These are phyloP conservation scores for Fusarium anguioides DNA, from an alignment of 2,329 filamentous ascomycete genomes.

Conservation along the genomic window DNA sequence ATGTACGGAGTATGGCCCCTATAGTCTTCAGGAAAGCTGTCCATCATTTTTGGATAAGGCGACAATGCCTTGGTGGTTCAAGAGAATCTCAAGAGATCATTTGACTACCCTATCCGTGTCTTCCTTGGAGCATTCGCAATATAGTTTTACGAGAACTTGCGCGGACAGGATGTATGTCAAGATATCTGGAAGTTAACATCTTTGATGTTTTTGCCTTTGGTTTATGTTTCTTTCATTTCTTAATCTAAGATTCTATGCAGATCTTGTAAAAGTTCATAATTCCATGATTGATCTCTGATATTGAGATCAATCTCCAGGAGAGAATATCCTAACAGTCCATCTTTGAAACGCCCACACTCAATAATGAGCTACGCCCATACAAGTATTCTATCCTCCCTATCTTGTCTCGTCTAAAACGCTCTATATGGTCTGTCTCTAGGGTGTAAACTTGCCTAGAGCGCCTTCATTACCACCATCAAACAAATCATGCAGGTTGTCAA, in stretches of 20 bases:
- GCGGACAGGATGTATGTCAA: too few relatives aligned
- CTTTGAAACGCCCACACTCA: neutral
- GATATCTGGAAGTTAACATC: too few relatives aligned
- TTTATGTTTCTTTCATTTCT: neutral
- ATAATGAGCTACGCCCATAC: neutral
- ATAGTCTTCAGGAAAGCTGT: neutral
- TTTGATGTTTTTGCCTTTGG: neutral
- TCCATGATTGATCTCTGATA: neutral
- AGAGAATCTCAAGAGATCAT: too few relatives aligned
- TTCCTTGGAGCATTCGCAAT: too few relatives aligned
- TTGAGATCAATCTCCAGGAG: neutral
- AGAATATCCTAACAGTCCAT: neutral
- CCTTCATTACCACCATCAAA: conserved; percentile 66
- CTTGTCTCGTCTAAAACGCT: neutral
- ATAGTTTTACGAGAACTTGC: too few relatives aligned
- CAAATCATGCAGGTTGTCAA: conserved; percentile 64
- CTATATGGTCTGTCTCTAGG: conserved; percentile 46
- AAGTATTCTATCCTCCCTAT: conserved; percentile 2
- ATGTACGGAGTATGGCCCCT: neutral
- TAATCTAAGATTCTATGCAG: neutral
- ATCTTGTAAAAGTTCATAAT: neutral
- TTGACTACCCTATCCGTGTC: too few relatives aligned
- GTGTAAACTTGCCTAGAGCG: conserved; percentile 61
- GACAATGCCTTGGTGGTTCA: too few relatives aligned
- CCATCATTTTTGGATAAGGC: too few relatives aligned